Base-by-base conservation (phyloP, 257 asterid genomes). In the Knoxia roxburghii region DNA sequence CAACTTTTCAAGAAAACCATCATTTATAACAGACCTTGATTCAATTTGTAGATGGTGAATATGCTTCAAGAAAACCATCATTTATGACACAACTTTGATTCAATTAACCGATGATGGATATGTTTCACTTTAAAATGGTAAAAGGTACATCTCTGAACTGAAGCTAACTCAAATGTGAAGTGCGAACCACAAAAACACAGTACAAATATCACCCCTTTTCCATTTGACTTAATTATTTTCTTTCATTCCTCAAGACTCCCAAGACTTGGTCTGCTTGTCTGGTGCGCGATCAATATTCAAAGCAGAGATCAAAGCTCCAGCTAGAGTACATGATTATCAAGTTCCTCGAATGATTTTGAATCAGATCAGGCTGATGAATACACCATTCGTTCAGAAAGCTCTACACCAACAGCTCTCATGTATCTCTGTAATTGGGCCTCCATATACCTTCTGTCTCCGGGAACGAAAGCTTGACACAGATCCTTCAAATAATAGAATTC, bases 361-460 rank as follows among this genome's bases (percentile, higher is more conserved):
- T 20, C 12, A 13, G 39, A 75, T 87, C 89, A 90, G 37, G 81
- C 86, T 12, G 78, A 78, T 6, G 81, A 79, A 83, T 83, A 91
- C 53, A 86, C 95, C 91, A 90, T 88, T 70, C 82, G 77, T 77
- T 82, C 77, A 24, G 96, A 81, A 57, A 94, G 99, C 71, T 90
- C 96, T 4, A 73, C 62, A 49, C 99, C 98, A 74, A 90, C 96
- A 55, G 70, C 91, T 64, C 71, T 78, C 68, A 64, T 78, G 70
- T 88, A 89, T 71, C 82, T 76, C 63, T 66, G 86, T 73, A 94
- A 61, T 79, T 76, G 93, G 55, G 68, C 76, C 72, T 89, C 91
- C 43, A 90, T 32, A 20, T 49, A 79, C 74, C 48, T 80, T 82
- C 89, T 87, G 74, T 73, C 80, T 33, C 69, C 64, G 49, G 89